Percentiles rank a stretch among this genome's conserved stretches.
phyloP scores from a whole-genome alignment of 1,139 yeast species.

The Hemisphaericaspora subhashii region DNA sequence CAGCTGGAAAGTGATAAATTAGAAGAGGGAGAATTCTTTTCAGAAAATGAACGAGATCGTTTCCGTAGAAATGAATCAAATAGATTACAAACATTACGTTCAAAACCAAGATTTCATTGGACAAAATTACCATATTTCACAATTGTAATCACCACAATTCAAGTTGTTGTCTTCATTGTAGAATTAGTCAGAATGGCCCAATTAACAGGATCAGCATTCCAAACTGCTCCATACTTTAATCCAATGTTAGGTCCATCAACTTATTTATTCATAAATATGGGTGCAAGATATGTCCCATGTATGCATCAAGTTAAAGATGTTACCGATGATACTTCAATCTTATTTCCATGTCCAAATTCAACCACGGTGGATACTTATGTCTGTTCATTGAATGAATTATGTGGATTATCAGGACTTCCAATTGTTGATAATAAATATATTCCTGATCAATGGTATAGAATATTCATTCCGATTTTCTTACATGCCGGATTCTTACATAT shows the following conservation, averaged over 20 bases:
- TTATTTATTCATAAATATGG: constrained; percentile 65
- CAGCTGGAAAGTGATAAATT: background rate
- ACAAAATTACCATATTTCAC: constrained; percentile 51
- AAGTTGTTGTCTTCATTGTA: constrained; percentile 63
- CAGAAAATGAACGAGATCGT: constrained; percentile 11
- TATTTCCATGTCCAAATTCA: constrained; percentile 72
- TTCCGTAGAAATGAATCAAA: constrained; percentile 27
- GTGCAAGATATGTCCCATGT: constrained; percentile 73
- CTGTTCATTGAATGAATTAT: constrained; percentile 57
- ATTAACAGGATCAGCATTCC: constrained; percentile 67
- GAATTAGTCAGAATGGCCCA: constrained; percentile 60
- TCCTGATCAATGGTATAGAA: constrained; percentile 71
- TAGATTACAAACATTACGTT: constrained; percentile 25
- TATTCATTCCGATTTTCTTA: constrained; percentile 68
- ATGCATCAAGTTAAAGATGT: constrained; percentile 56
- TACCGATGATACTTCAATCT: constrained; percentile 47
- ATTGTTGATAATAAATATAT: constrained; percentile 26
- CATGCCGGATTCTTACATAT: constrained; percentile 79
- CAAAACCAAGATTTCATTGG: constrained; percentile 42
- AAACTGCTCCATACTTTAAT: constrained; percentile 70
- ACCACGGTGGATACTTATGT: constrained; percentile 55
- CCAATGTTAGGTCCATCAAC: constrained; percentile 85
- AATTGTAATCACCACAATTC: constrained; percentile 48
- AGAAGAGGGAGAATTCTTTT: constrained; percentile 5
- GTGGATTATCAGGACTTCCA: constrained; percentile 59